A percentile compares a stretch with the other conserved stretches of the same genome.
Conservation (phyloP, 768 basidiomycete species). For the Mycena epipterygia region DNA sequence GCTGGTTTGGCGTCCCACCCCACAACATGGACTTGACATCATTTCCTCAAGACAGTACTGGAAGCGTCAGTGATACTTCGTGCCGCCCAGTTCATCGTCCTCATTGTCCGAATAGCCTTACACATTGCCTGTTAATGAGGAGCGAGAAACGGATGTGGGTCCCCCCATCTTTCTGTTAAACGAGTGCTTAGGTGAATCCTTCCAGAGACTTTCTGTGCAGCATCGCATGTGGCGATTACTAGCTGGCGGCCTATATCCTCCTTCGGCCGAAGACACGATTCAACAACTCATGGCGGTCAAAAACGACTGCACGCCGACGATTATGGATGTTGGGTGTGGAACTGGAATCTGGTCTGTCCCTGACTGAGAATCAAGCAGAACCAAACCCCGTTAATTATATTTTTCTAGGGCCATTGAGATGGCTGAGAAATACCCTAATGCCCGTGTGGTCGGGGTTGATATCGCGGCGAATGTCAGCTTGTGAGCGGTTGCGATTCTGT, state of each 20-base stretch:
- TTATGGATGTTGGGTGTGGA: conserved; percentile 47
- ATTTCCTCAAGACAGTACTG: too few relatives aligned
- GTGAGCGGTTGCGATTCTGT: conserved; percentile 22
- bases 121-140: not conserved
- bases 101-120: too few relatives aligned
- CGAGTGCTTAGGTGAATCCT: too few relatives aligned
- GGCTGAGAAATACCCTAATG: conserved; percentile 40
- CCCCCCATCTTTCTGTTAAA: not conserved
- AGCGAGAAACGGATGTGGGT: not conserved
- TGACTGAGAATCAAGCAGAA: not conserved
- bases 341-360: conserved; percentile 44
- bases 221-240: conserved; percentile 44
- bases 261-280: conserved; percentile 26
- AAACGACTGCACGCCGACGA: conserved; percentile 21
- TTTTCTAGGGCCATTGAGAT: conserved; percentile 44
- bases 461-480: conserved; percentile 32
- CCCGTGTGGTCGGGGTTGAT: conserved; percentile 44
- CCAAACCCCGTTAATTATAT: not conserved
- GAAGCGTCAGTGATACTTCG: too few relatives aligned
- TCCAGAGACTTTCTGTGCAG: conserved; percentile 41
- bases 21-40: too few relatives aligned
- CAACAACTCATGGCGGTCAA: conserved; percentile 30
- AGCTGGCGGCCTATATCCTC: conserved; percentile 43
- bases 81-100: too few relatives aligned
- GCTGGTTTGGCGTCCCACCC: too few relatives aligned